These are phyloP conservation scores for Scheffersomyces lignosus DNA, from an alignment of 805 yeast species.

Conservation along the genomic window DNA sequence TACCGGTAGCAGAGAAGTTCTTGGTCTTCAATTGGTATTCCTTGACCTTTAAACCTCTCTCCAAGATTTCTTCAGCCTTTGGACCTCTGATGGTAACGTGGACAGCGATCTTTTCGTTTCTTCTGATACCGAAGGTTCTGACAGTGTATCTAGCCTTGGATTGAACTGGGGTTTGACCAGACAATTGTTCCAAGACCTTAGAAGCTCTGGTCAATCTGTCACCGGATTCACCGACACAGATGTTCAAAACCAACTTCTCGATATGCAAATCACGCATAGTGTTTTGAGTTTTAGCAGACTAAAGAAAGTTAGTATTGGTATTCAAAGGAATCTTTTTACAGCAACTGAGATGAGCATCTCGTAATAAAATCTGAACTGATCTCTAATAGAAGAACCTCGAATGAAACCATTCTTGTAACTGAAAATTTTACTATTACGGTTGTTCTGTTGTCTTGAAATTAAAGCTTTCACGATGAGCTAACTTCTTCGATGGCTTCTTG, in stretches of 20 bases:
- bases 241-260: constrained; percentile 99
- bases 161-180: constrained; percentile 99
- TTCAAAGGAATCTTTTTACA: not conserved
- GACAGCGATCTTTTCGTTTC: constrained; percentile 99
- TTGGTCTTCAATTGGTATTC: constrained; percentile 93
- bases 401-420: not conserved
- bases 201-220: constrained; percentile 99
- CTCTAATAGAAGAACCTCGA: not conserved
- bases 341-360: not conserved
- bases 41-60: constrained; percentile 99
- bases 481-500: too few relatives aligned
- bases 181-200: constrained; percentile 98
- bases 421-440: too few relatives aligned
- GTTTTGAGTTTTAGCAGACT: constrained; percentile 63
- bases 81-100: constrained; percentile 99
- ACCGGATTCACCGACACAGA: constrained; percentile 99
- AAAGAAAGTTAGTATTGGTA: constrained; percentile 10
- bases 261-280: constrained; percentile 98
- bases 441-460: too few relatives aligned
- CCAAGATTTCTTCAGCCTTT: constrained; percentile 96
- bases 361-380: not conserved
- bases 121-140: constrained; percentile 99
- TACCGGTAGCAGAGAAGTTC: constrained; percentile 99
- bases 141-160: constrained; percentile 99
- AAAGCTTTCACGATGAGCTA: too few relatives aligned